phyloP scores from a whole-genome alignment of 345 rosid genomes.

The Eucalyptus tenuipes region DNA sequence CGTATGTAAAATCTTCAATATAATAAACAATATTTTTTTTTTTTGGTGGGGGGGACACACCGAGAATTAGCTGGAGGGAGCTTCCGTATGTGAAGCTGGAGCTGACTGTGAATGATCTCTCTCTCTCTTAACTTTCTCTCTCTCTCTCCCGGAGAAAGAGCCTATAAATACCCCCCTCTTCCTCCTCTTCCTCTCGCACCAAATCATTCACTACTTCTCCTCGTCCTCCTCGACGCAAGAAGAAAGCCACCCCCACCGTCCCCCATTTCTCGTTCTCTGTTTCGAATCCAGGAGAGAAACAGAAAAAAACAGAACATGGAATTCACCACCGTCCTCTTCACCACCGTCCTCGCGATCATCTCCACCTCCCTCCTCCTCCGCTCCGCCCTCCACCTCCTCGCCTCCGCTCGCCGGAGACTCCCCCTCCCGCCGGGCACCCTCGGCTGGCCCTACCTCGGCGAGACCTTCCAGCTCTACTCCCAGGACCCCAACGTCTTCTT shows the following conservation, averaged over 20 bases:
- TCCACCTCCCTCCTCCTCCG: not conserved
- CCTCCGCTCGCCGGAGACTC: not conserved
- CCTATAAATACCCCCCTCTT: not conserved
- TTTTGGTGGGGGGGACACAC: not conserved
- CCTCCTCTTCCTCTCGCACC: not conserved
- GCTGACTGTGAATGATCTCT: not conserved
- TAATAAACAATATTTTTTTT: not conserved
- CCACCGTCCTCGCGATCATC: not conserved
- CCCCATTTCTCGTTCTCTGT: not conserved
- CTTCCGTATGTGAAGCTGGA: not conserved
- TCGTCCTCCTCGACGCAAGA: not conserved
- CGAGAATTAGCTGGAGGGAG: not conserved
- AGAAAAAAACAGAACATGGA: not conserved
- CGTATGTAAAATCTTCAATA: not conserved
- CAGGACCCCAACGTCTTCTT: constrained; percentile 46
- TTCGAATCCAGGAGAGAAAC: not conserved
- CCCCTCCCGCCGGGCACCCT: constrained; percentile 50
- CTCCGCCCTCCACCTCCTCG: not conserved
- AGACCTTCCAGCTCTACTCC: constrained; percentile 37
- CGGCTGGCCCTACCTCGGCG: constrained; percentile 55
- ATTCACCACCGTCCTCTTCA: not conserved
- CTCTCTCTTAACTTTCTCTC: not conserved
- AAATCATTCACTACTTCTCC: not conserved
- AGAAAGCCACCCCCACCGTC: not conserved
- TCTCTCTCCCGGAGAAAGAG: not conserved